These are phyloP conservation scores for Boletus subparvulus DNA, from an alignment of 768 basidiomycete species.

Conservation along the genomic window DNA sequence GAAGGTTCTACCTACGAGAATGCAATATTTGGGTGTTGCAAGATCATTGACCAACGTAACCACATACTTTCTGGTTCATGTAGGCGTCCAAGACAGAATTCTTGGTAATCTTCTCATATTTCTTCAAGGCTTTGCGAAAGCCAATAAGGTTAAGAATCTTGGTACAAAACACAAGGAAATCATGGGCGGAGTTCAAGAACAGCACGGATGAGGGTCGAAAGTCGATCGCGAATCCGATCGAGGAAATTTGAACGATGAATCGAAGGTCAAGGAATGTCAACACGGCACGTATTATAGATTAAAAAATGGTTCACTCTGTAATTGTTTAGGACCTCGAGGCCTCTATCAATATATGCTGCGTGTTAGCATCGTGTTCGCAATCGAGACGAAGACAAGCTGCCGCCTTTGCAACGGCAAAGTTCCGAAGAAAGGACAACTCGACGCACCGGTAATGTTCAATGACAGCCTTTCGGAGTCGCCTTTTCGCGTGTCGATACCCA, in stretches of 20 bases:
- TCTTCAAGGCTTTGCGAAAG: constrained; percentile 82
- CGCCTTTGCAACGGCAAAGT: not conserved
- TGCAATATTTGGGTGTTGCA: not conserved
- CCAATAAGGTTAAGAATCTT: constrained; percentile 88
- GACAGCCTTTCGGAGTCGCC: constrained; percentile 78
- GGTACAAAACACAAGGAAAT: not conserved
- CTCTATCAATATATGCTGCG: constrained; percentile 39
- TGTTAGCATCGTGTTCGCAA: constrained; percentile 6
- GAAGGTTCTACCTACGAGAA: constrained; percentile 60
- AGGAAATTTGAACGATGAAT: not conserved
- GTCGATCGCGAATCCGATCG: no score
- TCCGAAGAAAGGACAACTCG: not conserved
- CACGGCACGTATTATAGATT: not conserved
- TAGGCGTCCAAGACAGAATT: constrained; percentile 78
- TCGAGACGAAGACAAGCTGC: not conserved
- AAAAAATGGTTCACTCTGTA: constrained; percentile 57
- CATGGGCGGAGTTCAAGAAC: no score
- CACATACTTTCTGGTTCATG: constrained; percentile 67
- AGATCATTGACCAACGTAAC: not conserved
- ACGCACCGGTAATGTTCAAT: constrained; percentile 75
- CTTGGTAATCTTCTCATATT: constrained; percentile 78
- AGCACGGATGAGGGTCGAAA: no score
- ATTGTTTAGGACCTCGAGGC: constrained; percentile 82
- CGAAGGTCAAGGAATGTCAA: not conserved
- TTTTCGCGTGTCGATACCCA: constrained; percentile 78